phyloP scores from a whole-genome alignment of 108 stramenopile species.

The Nannochloropsis oceanica region DNA sequence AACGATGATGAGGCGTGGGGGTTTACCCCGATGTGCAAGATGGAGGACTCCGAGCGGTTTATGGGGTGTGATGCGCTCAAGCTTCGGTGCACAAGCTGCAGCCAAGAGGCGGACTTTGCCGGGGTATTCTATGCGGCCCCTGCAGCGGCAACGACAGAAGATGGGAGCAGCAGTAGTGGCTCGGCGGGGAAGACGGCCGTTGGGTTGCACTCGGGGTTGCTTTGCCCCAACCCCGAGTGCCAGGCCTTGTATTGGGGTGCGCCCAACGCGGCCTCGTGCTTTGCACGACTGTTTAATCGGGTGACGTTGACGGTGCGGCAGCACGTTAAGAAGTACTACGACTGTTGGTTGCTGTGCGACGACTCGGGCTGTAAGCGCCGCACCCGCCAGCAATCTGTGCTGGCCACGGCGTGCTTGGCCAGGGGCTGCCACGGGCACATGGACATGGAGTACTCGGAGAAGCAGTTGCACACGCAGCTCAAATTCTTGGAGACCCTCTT shows the following conservation, averaged over 20 bases:
- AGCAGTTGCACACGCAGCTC: conserved; percentile 34
- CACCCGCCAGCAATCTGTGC: conserved; percentile 42
- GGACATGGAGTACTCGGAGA: conserved; percentile 28
- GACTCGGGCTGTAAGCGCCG: conserved; percentile 3
- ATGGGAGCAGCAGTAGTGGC: background rate
- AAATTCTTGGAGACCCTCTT: conserved; percentile 44
- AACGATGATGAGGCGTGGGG: conserved; percentile 25
- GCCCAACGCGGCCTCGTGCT: conserved; percentile 35
- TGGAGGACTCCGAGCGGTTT: conserved; percentile 40
- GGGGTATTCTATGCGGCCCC: conserved; percentile 4
- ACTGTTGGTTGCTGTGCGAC: conserved; percentile 15
- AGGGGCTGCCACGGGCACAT: conserved; percentile 34
- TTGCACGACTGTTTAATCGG: conserved; percentile 26
- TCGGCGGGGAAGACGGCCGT: background rate
- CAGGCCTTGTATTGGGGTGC: conserved; percentile 18
- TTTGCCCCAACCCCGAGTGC: conserved; percentile 22
- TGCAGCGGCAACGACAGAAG: background rate
- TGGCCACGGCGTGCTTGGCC: conserved; percentile 27
- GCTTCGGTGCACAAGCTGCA: conserved; percentile 12
- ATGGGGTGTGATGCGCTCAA: conserved; percentile 15
- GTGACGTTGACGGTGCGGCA: conserved; percentile 35
- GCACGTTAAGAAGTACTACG: conserved; percentile 35
- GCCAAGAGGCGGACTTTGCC: conserved; percentile 3
- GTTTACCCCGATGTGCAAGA: conserved; percentile 20
- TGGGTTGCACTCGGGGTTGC: conserved; percentile 9